Conservation (phyloP, 768 basidiomycete species). For the Boletellus emodensis region DNA sequence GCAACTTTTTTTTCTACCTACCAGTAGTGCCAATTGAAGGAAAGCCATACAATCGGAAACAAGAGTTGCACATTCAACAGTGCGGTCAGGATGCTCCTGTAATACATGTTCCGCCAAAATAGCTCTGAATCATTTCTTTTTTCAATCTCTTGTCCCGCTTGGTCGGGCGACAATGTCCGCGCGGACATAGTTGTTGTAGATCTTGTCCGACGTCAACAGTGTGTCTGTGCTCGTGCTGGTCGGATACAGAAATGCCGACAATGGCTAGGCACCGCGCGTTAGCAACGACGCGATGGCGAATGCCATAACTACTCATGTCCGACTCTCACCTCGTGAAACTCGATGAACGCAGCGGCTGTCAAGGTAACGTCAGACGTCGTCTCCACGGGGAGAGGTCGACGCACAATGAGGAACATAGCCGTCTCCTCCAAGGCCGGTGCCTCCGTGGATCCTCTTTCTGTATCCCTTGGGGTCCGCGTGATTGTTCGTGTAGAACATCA, state of each 20-base stretch:
- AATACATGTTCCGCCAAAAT: no score
- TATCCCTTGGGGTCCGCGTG: constrained; percentile 44
- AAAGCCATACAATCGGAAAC: no score
- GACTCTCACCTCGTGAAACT: constrained; percentile 56
- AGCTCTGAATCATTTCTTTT: background rate
- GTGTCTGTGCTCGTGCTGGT: constrained; percentile 56
- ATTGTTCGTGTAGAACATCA: constrained; percentile 72
- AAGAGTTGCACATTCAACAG: no score
- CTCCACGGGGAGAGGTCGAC: constrained; percentile 21
- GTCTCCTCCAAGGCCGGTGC: constrained; percentile 56
- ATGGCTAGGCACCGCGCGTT: constrained; percentile 33
- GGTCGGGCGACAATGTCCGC: constrained; percentile 42
- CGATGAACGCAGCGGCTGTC: constrained; percentile 60
- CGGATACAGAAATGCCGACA: constrained; percentile 63
- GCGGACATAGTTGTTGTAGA: constrained; percentile 71
- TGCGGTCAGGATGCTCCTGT: no score
- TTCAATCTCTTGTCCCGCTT: constrained; percentile 12
- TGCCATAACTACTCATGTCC: no score
- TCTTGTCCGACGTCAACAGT: constrained; percentile 61
- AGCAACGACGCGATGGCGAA: background rate
- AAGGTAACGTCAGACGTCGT: background rate
- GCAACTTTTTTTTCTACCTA: no score
- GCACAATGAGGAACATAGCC: constrained; percentile 58
- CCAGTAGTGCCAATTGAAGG: no score
- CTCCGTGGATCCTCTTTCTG: constrained; percentile 73